Evolutionary conservation across 78 protist genomes (phyloP), one percentile per base, ranked within the genome.

Genomic region (Chrysochromulina parva): DNA sequence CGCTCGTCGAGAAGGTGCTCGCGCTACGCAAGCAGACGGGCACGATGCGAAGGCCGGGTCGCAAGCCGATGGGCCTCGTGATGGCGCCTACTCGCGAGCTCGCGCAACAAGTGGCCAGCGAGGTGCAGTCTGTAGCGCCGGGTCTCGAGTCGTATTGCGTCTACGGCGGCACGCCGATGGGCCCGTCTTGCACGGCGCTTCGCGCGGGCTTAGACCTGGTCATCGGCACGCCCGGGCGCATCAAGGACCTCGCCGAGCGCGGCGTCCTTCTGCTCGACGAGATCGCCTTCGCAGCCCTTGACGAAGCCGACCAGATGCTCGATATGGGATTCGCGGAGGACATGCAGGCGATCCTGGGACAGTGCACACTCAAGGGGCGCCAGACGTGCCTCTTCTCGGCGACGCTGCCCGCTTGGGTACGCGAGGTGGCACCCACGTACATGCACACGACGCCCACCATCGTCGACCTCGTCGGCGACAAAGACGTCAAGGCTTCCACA

Each of bases 331-430:
- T 86, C 60, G 78, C 57, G 57, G 90, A 86, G 22, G 71, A 86
- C 71, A 86, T 86, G 90, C 2, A 13, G 48, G 78, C 3, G 47
- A 66, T 86, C 90, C 38, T 86, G 9, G 80, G 52, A 20, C 5
- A 65, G 26, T 88, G 52, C 93, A 62, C 71, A n/a, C 59, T 7
- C 82, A 57, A 28, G 47, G 14, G 10, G 48, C 95, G 90, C 11
- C 97, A 94, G 89, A 94, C 92, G 13, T 69, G 94, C 38, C 90
- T 94, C 71, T 96, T 96, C 93, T 76, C 94, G 10, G 97, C 97
- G 28, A 96, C 97, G 28, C 59, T 94, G 85, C 97, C 97, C 54
- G 26, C 67, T 48, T 90, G 92, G 92, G 80, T 90, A 54, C 26
- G 47, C 22, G 13, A 82, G 69, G 88, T 38, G 65, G 88, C 88